phyloP scores from a whole-genome alignment of 2,329 filamentous ascomycete genomes.

The Fusarium chlamydosporum region DNA sequence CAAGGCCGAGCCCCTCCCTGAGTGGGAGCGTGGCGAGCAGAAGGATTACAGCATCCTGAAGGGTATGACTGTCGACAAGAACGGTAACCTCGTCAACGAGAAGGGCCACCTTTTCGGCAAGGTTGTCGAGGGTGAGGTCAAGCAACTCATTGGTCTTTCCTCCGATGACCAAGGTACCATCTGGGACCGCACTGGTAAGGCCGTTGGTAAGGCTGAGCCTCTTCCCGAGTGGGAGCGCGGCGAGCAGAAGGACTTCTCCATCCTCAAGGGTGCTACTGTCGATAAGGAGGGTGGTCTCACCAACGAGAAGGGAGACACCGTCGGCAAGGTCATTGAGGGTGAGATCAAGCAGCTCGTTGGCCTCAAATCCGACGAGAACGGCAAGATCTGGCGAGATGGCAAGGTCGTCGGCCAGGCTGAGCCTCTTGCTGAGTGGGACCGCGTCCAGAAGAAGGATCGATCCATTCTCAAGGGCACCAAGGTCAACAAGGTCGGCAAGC shows the following conservation, averaged over 20 bases:
- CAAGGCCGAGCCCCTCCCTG: slow-evolving; percentile 73
- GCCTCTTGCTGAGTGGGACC: slow-evolving; percentile 69
- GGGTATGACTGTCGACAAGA: slow-evolving; percentile 72
- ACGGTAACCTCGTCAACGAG: slow-evolving; percentile 69
- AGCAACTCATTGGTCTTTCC: slow-evolving; percentile 74
- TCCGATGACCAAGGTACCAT: slow-evolving; percentile 78
- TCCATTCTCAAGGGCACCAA: slow-evolving; percentile 66
- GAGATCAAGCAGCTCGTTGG: slow-evolving; percentile 74
- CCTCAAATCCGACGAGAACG: slow-evolving; percentile 76
- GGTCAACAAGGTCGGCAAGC: slow-evolving; percentile 72
- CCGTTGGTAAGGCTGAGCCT: slow-evolving; percentile 75
- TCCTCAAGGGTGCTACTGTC: slow-evolving; percentile 40
- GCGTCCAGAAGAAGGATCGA: slow-evolving; percentile 58
- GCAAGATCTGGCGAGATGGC: slow-evolving; percentile 76
- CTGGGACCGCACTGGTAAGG: slow-evolving; percentile 74
- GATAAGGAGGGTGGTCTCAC: slow-evolving; percentile 70
- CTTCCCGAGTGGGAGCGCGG: slow-evolving; percentile 69
- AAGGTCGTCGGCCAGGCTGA: slow-evolving; percentile 77
- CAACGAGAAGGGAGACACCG: slow-evolving; percentile 64
- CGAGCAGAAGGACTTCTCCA: slow-evolving; percentile 42
- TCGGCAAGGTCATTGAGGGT: slow-evolving; percentile 75
- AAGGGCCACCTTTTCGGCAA: slow-evolving; percentile 71
- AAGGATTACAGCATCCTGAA: slow-evolving; percentile 43
- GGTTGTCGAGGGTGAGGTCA: slow-evolving; percentile 73
- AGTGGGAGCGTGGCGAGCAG: slow-evolving; percentile 63